Conservation (phyloP, 1,139 yeast species). For the Entelexis paramagnoliae region DNA sequence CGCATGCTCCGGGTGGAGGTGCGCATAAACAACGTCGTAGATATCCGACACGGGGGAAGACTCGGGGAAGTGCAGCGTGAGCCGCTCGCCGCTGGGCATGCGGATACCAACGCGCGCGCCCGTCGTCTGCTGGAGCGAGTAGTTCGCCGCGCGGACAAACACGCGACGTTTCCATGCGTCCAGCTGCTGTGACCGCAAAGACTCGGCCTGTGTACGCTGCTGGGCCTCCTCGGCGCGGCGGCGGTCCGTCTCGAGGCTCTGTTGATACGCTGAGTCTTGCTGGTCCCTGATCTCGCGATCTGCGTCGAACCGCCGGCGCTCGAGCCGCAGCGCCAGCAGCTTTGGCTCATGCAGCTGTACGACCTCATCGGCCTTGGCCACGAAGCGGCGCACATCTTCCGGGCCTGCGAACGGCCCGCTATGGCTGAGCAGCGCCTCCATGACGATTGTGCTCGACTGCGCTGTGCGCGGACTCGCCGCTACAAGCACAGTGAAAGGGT, state of each 20-base stretch:
- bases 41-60: constrained; percentile 46
- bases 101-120: constrained; percentile 41
- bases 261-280: constrained; percentile 71
- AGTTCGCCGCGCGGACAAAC: background rate
- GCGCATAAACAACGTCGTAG: constrained; percentile 52
- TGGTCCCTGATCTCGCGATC: constrained; percentile 54
- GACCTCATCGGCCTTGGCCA: constrained; percentile 10
- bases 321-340: constrained; percentile 48
- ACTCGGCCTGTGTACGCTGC: constrained; percentile 8
- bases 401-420: constrained; percentile 44
- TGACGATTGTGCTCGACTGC: constrained; percentile 31
- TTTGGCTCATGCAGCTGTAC: constrained; percentile 52
- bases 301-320: constrained; percentile 50
- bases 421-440: constrained; percentile 49
- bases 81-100: constrained; percentile 50
- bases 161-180: constrained; percentile 21
- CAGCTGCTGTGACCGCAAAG: background rate
- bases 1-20: constrained; percentile 22
- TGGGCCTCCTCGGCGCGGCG: constrained; percentile 30
- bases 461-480: constrained; percentile 39
- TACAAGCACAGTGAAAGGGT: constrained; percentile 70
- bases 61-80: constrained; percentile 46
- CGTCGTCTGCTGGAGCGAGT: constrained; percentile 6
- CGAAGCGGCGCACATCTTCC: constrained; percentile 4
- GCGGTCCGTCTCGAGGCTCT: constrained; percentile 52